A percentile compares a stretch with the other conserved stretches of the same genome.
phyloP scores from a whole-genome alignment of 129 eudicot genomes.

The Flaveria sonorensis region DNA sequence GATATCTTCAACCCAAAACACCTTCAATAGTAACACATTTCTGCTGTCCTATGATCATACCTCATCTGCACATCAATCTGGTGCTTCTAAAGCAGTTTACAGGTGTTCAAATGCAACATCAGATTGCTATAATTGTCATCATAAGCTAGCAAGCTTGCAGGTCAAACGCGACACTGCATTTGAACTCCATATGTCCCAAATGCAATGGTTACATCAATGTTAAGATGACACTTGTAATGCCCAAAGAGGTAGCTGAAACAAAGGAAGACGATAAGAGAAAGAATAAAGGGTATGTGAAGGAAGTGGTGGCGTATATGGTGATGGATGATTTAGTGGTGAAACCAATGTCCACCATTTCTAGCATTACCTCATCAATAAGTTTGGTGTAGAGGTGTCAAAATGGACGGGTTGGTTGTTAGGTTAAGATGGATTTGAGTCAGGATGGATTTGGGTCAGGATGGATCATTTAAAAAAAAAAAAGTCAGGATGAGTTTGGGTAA shows the following conservation, averaged over 20 bases:
- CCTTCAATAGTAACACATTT: neutral
- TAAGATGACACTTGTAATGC: neutral
- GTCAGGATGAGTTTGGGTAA: too few relatives aligned
- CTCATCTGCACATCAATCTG: neutral
- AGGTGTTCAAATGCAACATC: neutral
- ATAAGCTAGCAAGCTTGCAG: neutral
- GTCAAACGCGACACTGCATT: neutral
- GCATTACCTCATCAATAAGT: neutral
- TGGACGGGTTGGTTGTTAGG: too few relatives aligned
- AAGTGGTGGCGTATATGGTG: constrained; percentile 3
- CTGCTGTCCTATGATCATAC: neutral
- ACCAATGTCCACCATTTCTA: constrained; percentile 2
- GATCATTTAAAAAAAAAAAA: too few relatives aligned
- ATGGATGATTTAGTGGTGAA: constrained; percentile 8
- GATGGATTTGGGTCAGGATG: too few relatives aligned
- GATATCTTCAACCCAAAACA: constrained; percentile 14
- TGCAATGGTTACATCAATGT: neutral
- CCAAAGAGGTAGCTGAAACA: neutral
- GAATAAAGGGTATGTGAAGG: neutral
- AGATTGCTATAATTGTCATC: neutral
- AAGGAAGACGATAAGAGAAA: neutral
- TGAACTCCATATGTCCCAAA: neutral
- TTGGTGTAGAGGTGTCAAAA: neutral
- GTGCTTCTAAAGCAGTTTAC: neutral
- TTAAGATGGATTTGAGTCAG: too few relatives aligned